Conservation (phyloP, 2,329 filamentous ascomycete genomes). For the Fusarium udum region DNA sequence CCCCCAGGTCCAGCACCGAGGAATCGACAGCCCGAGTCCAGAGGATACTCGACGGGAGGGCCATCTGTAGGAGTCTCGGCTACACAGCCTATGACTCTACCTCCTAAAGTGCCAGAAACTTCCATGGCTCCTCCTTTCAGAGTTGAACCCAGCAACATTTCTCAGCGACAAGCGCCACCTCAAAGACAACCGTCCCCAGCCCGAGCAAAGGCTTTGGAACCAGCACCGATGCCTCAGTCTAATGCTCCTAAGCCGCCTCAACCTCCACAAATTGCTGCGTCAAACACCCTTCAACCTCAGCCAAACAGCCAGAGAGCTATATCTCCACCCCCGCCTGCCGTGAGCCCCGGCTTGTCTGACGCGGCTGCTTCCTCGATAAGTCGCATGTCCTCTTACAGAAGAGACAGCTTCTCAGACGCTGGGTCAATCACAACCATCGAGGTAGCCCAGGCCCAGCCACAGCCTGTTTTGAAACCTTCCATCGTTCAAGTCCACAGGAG, state of each 20-base stretch:
- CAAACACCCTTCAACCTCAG: neutral
- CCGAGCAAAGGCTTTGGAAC: neutral
- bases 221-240: neutral
- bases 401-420: constrained; percentile 39
- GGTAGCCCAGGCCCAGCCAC: constrained; percentile 39
- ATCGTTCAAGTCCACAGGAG: constrained; percentile 39
- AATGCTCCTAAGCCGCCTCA: neutral
- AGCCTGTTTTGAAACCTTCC: constrained; percentile 39
- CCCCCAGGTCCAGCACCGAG: neutral
- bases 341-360: constrained; percentile 31
- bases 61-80: neutral
- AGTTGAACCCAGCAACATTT: neutral
- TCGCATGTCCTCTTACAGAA: constrained; percentile 23
- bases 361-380: constrained; percentile 20
- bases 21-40: neutral
- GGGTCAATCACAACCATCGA: constrained; percentile 41
- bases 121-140: neutral
- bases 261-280: neutral
- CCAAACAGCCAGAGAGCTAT: neutral
- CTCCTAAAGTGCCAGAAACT: neutral
- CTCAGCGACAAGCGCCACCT: neutral
- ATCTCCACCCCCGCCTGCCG: constrained; percentile 11
- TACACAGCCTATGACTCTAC: neutral
- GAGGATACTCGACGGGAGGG: neutral
- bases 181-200: neutral